phyloP scores from a whole-genome alignment of 2,329 filamentous ascomycete species.

The Alternaria ethzedia region DNA sequence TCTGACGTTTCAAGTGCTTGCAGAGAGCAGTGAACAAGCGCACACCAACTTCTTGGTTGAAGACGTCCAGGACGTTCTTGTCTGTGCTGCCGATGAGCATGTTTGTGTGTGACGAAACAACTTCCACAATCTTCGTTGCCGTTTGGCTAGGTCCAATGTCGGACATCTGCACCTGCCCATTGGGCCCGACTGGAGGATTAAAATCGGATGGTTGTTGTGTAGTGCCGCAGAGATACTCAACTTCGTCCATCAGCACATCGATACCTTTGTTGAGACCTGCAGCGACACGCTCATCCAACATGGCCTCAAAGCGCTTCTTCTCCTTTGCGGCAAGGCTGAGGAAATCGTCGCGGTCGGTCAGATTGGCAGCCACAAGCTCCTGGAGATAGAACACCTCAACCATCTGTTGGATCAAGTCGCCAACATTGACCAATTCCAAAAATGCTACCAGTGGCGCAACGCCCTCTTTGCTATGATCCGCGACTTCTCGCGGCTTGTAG shows the following conservation, averaged over 20 bases:
- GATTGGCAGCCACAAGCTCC: slow-evolving; percentile 80
- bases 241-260: slow-evolving; percentile 97
- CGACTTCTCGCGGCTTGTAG: slow-evolving; percentile 88
- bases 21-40: slow-evolving; percentile 90
- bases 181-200: slow-evolving; percentile 67
- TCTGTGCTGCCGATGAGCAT: slow-evolving; percentile 96
- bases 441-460: slow-evolving; percentile 95
- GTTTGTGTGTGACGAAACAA: slow-evolving; percentile 85
- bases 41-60: slow-evolving; percentile 95
- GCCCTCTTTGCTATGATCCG: slow-evolving; percentile 71
- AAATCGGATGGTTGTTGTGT: slow-evolving; percentile 88
- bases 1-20: slow-evolving; percentile 97
- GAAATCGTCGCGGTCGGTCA: slow-evolving; percentile 93
- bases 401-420: slow-evolving; percentile 98
- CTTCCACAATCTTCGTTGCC: slow-evolving; percentile 78
- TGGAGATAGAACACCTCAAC: slow-evolving; percentile 98
- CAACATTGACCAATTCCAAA: slow-evolving; percentile 95
- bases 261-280: slow-evolving; percentile 97
- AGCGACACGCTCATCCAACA: slow-evolving; percentile 95
- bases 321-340: slow-evolving; percentile 88
- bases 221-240: slow-evolving; percentile 92
- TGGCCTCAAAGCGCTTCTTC: slow-evolving; percentile 98
- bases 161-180: slow-evolving; percentile 43
- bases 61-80: slow-evolving; percentile 97
- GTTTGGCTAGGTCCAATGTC: slow-evolving; percentile 80